Percentiles rank a stretch among this genome's conserved stretches.
Conservation (phyloP, 768 basidiomycete species). For the Xerocomus brunneocitrinus region DNA sequence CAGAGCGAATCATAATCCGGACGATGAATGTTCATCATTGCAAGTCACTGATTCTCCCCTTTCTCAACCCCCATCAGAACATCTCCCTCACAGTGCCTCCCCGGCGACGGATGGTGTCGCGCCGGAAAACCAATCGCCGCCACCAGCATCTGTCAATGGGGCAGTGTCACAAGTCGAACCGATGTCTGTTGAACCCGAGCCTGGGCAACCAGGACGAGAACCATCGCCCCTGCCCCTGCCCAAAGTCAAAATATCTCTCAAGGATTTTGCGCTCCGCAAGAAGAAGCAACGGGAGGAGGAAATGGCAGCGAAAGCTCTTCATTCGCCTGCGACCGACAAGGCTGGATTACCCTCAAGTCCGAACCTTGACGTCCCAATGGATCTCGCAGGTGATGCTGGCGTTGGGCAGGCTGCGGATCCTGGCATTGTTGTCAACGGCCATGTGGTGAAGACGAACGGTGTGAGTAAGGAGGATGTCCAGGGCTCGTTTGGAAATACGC, state of each 20-base stretch:
- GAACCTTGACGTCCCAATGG: constrained; percentile 9
- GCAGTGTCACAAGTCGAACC: constrained; percentile 5
- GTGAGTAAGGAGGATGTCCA: neutral
- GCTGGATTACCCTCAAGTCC: constrained; percentile 20
- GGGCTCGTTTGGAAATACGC: neutral
- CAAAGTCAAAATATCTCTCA: constrained; percentile 53
- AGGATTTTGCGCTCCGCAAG: constrained; percentile 54
- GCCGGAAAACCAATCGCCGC: neutral
- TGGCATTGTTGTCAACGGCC: neutral
- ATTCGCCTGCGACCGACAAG: constrained; percentile 20
- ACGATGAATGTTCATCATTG: neutral
- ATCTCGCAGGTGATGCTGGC: constrained; percentile 9
- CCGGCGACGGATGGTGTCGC: neutral
- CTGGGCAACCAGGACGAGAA: constrained; percentile 8
- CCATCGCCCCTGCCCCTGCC: constrained; percentile 36
- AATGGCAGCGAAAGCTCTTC: constrained; percentile 26
- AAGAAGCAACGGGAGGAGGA: constrained; percentile 50
- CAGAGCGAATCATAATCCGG: neutral
- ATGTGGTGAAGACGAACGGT: constrained; percentile 11
- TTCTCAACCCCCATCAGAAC: neutral
- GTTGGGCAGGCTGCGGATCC: neutral
- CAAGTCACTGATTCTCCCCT: neutral
- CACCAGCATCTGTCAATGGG: neutral
- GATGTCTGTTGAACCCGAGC: constrained; percentile 5
- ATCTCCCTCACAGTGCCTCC: neutral